Evolutionary conservation across 306 rosid genomes (phyloP).

Genomic region (Trifolium fragiferum): DNA sequence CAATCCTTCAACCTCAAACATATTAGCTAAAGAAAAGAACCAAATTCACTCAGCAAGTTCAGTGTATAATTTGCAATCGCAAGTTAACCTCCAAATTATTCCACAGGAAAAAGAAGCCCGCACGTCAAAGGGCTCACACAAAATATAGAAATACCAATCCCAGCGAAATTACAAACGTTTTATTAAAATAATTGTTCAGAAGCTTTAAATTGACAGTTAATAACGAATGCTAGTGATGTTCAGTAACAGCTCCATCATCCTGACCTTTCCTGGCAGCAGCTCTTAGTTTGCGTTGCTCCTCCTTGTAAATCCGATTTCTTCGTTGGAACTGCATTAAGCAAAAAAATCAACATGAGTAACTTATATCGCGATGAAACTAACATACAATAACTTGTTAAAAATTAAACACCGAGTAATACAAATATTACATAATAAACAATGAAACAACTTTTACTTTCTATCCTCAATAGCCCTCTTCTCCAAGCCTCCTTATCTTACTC

Average conservation of each 20-base stretch:
- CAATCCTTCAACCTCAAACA: conserved; percentile 19
- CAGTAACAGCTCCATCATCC: conserved; percentile 58
- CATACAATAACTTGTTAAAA: not conserved
- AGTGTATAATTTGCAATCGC: conserved; percentile 32
- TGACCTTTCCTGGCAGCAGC: conserved; percentile 69
- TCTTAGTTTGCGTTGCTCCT: conserved; percentile 92
- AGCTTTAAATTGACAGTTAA: conserved; percentile 42
- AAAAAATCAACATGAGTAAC: conserved; percentile 33
- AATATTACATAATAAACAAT: not conserved
- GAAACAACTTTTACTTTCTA: conserved; percentile 1
- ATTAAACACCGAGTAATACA: not conserved
- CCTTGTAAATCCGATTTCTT: conserved; percentile 91
- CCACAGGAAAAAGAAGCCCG: conserved; percentile 50
- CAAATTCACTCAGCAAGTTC: conserved; percentile 39
- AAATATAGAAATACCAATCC: conserved; percentile 45
- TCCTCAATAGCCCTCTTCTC: not conserved
- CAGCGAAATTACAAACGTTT: conserved; percentile 47
- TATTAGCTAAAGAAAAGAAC: conserved; percentile 20
- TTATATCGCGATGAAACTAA: conserved; percentile 20
- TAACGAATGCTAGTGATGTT: conserved; percentile 55
- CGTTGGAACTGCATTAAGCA: conserved; percentile 68
- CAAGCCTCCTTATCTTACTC: not conserved
- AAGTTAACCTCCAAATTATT: conserved; percentile 51
- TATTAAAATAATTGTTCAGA: conserved; percentile 51
- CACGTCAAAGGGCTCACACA: conserved; percentile 46